Conservation (phyloP, 441 rosid species). For the Populus hybrid region DNA sequence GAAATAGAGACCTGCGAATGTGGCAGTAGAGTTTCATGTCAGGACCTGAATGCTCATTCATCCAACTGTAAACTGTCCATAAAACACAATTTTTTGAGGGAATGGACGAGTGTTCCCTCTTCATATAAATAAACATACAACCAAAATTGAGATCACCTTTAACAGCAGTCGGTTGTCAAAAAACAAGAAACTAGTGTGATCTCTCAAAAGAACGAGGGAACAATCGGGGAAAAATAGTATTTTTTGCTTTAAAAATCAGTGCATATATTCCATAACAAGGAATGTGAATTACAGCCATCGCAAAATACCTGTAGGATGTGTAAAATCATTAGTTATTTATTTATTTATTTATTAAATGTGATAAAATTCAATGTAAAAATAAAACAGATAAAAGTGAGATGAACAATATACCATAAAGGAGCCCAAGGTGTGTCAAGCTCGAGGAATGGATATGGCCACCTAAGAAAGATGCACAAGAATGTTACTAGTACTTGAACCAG, state of each 20-base stretch:
- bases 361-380: background rate
- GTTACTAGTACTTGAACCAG: conserved; percentile 9
- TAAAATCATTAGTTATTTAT: background rate
- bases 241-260: conserved; percentile 50
- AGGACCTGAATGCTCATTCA: background rate
- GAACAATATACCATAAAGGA: conserved; percentile 53
- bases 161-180: background rate
- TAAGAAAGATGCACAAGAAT: conserved; percentile 15
- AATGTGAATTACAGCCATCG: conserved; percentile 52
- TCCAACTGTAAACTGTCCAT: background rate
- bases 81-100: background rate
- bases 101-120: background rate
- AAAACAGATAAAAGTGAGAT: background rate
- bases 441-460: conserved; percentile 96
- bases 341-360: too few species aligned
- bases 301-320: conserved; percentile 51
- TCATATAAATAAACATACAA: background rate
- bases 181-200: conserved; percentile 17
- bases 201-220: conserved; percentile 51
- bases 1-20: background rate
- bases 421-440: conserved; percentile 61
- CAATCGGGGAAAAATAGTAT: conserved; percentile 33
- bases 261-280: conserved; percentile 67
- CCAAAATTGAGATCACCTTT: background rate
- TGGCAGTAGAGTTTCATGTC: background rate